Evolutionary conservation across 306 rosid species (phyloP), one percentile per base, ranked within the genome.

Genomic region (Alnus rubra): DNA sequence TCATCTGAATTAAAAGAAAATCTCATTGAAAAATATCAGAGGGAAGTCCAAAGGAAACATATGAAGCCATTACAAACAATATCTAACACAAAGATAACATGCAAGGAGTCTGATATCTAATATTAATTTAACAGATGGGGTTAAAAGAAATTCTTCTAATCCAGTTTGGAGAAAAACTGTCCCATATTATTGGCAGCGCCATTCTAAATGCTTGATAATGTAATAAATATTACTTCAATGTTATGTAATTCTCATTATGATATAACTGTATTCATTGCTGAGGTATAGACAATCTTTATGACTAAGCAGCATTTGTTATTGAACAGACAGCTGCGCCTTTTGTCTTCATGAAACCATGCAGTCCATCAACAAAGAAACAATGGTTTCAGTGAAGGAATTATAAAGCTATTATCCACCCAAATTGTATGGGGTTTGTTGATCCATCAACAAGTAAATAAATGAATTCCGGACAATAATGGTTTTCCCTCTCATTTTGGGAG

Each of bases 401-500:
- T 67, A 71, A 33, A 59, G 54, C 65, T 51, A 47, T 80, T 72
- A n/a, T 80, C 62, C 76, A 60, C 51, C 76, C 65, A 33, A 67
- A 67, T 73, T 31, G 2, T 12, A 71, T 35, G 37, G 30, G 62
- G 35, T 53, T 53, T 79, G 67, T 54, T 82, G 74, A 81, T 67
- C 63, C 75, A 60, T 70, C 67, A 71, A 64, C 86, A 78, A 28
- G 55, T 69, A 79, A 56, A 78, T 47, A 37, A 49, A 59, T 77
- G 79, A 74, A 37, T 80, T 79, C 75, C 42, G 69, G 72, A 52
- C 23, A 73, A 74, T 47, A 69, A 63, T 60, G 78, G 39, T 44
- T 76, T 74, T 83, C 85, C 76, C 59, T 31, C 69, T 91, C 91
- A 93, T 65, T 88, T 71, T 12, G 67, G 80, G 87, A 93, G 80